A percentile compares a stretch with the other conserved stretches of the same genome.
Conservation (phyloP, 805 yeast species). For the Debaryomyces hansenii region DNA sequence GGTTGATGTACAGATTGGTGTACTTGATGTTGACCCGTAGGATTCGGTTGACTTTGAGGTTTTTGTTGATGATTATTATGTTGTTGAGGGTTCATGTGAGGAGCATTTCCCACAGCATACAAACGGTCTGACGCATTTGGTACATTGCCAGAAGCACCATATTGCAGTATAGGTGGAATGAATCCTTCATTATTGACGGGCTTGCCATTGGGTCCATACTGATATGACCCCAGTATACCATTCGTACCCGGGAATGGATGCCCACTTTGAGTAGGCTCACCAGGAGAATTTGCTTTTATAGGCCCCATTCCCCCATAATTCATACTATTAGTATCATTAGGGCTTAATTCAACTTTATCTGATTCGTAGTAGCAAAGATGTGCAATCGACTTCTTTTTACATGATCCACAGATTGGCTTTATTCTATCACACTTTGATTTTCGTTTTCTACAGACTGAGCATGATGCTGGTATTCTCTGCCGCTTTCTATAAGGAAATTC, state of each 20-base stretch:
- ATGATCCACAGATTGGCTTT: conserved; percentile 44
- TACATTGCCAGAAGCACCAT: background rate
- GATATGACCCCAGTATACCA: background rate
- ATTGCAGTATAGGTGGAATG: background rate
- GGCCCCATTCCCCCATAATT: background rate
- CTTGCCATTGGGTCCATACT: background rate
- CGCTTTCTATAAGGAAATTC: conserved; percentile 31
- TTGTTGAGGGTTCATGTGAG: too few relatives aligned
- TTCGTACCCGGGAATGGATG: background rate
- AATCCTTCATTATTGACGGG: background rate
- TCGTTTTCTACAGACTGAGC: conserved; percentile 45
- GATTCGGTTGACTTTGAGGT: background rate
- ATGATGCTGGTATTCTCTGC: conserved; percentile 42
- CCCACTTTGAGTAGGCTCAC: too few relatives aligned
- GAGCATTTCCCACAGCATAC: too few relatives aligned
- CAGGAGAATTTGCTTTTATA: background rate
- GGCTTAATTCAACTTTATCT: conserved; percentile 6
- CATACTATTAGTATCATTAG: background rate
- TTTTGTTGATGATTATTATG: too few relatives aligned
- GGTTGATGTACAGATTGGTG: conserved; percentile 1
- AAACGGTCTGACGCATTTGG: background rate
- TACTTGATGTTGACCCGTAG: conserved; percentile 4
- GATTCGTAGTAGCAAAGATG: conserved; percentile 41
- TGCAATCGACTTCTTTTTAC: conserved; percentile 42
- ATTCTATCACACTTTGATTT: conserved; percentile 44